Percentiles rank a stretch among this genome's conserved stretches.
Conservation (phyloP, 169 alveolate species). For the Plasmodium coatneyi region DNA sequence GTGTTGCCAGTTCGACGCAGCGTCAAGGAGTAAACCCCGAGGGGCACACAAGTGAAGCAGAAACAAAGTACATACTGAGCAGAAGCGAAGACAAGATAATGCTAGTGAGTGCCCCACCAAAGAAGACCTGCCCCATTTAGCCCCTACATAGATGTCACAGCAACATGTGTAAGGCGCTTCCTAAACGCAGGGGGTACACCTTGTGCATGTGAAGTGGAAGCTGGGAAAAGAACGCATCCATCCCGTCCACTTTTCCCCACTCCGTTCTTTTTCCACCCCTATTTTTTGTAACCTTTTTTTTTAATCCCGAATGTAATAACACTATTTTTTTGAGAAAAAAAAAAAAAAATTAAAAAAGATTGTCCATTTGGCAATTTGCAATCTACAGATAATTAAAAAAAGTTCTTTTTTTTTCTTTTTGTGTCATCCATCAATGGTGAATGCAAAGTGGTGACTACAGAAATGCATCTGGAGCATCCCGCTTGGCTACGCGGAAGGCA, state of each 20-base stretch:
- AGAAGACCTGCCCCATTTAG: not conserved
- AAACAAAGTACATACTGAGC: not conserved
- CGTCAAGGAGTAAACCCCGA: not conserved
- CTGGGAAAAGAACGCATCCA: not conserved
- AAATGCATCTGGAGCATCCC: not conserved
- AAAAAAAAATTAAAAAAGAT: not conserved
- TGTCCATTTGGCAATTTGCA: not conserved
- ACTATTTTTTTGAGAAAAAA: not conserved
- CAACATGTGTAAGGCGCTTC: not conserved
- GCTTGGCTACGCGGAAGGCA: not conserved
- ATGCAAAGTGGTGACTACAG: not conserved
- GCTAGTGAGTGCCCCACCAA: not conserved
- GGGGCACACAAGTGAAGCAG: not conserved
- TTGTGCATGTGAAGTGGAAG: not conserved
- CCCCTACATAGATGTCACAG: not conserved
- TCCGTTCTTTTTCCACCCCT: not conserved
- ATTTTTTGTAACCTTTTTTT: not conserved
- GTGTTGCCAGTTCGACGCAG: conserved; percentile 31
- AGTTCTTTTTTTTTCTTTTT: not conserved
- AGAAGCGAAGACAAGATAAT: not conserved
- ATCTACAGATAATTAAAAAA: not conserved
- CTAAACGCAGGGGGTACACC: not conserved
- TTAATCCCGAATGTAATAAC: not conserved
- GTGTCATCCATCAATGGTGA: not conserved
- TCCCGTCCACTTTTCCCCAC: not conserved